These are phyloP conservation scores for Glonium stellatum DNA, from an alignment of 495 filamentous ascomycete species.

Conservation along the genomic window DNA sequence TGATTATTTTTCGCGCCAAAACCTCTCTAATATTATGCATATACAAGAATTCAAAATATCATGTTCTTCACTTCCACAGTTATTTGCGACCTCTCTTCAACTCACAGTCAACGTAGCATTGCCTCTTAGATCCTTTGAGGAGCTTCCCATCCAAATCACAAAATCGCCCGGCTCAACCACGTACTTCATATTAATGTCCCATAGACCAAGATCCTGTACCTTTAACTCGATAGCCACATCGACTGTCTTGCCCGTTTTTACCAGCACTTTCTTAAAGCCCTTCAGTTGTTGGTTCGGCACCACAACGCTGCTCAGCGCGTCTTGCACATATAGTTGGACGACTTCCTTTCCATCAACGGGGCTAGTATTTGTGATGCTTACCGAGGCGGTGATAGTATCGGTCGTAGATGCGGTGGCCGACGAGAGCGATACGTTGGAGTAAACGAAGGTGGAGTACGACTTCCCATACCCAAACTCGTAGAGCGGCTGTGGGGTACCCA, in stretches of 20 bases:
- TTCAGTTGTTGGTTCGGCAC: slow-evolving; percentile 72
- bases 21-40: too few relatives aligned
- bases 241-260: slow-evolving; percentile 63
- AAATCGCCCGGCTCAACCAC: slow-evolving; percentile 61
- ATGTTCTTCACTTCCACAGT: too few relatives aligned
- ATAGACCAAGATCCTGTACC: slow-evolving; percentile 29
- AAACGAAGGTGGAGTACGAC: slow-evolving; percentile 71
- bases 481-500: slow-evolving; percentile 49
- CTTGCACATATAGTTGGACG: slow-evolving; percentile 69
- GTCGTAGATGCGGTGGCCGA: slow-evolving; percentile 42
- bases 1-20: too few relatives aligned
- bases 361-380: slow-evolving; percentile 66
- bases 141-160: slow-evolving; percentile 49
- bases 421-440: slow-evolving; percentile 53
- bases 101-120: slow-evolving; percentile 50
- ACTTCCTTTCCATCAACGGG: slow-evolving; percentile 61
- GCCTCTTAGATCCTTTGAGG: slow-evolving; percentile 48
- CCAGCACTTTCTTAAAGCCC: slow-evolving; percentile 69
- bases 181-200: slow-evolving; percentile 35
- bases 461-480: slow-evolving; percentile 63
- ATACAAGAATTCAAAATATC: too few relatives aligned
- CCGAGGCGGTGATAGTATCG: slow-evolving; percentile 39
- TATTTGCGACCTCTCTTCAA: background rate
- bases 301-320: slow-evolving; percentile 34
- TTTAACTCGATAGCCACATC: slow-evolving; percentile 58